Evolutionary conservation across 805 yeast genomes (phyloP).

Genomic region (Candida manassasensis): DNA sequence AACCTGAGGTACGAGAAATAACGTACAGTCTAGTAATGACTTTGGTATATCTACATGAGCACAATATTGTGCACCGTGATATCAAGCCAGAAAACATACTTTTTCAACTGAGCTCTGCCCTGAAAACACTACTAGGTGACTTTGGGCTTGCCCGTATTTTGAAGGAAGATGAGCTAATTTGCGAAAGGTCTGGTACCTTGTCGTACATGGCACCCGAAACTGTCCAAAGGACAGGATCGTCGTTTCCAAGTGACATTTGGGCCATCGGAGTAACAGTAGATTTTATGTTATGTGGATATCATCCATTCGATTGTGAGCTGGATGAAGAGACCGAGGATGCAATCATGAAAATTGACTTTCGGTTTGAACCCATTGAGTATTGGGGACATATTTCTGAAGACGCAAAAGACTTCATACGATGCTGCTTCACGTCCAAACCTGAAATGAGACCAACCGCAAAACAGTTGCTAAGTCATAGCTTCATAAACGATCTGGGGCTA

Average conservation of each 20-base stretch:
- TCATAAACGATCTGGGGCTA: slow-evolving; percentile 8
- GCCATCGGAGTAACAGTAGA: slow-evolving; percentile 70
- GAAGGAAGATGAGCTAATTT: slow-evolving; percentile 25
- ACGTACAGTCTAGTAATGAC: slow-evolving; percentile 50
- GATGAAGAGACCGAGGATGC: slow-evolving; percentile 65
- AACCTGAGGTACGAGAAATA: slow-evolving; percentile 46
- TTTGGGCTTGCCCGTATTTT: slow-evolving; percentile 60
- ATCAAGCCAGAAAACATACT: slow-evolving; percentile 68
- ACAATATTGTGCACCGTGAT: slow-evolving; percentile 66
- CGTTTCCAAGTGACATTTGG: slow-evolving; percentile 65
- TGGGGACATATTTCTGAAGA: slow-evolving; percentile 47
- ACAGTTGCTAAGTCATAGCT: slow-evolving; percentile 44
- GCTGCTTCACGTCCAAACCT: slow-evolving; percentile 49
- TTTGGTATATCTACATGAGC: slow-evolving; percentile 51
- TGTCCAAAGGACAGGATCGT: slow-evolving; percentile 50
- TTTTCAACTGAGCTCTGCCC: slow-evolving; percentile 35
- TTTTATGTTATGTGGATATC: slow-evolving; percentile 67
- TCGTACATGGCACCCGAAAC: slow-evolving; percentile 74
- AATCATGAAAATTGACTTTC: slow-evolving; percentile 52
- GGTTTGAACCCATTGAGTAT: slow-evolving; percentile 57
- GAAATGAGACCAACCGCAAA: slow-evolving; percentile 42
- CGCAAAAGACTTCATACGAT: slow-evolving; percentile 56
- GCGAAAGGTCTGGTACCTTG: slow-evolving; percentile 62
- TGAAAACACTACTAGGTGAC: slow-evolving; percentile 49
- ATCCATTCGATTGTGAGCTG: slow-evolving; percentile 74